Conservation (phyloP, 1,284 basidiomycete genomes). For the Tylopilus orsonianus region DNA sequence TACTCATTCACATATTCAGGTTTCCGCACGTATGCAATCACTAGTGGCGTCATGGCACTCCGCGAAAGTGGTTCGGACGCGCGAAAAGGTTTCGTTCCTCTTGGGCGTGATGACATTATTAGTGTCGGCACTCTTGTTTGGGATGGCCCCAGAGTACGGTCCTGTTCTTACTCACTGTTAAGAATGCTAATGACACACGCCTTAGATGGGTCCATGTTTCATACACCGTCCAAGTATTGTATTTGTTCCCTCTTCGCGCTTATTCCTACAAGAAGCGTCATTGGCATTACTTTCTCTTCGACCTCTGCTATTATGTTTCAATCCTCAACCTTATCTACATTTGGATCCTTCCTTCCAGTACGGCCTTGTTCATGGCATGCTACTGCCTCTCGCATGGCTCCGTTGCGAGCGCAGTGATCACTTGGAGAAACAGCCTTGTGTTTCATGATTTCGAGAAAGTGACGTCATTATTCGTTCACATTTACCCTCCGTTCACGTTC, state of each 20-base stretch:
- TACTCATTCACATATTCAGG: conserved; percentile 40
- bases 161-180: neutral
- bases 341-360: conserved; percentile 77
- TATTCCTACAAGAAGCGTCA: conserved; percentile 85
- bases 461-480: conserved; percentile 87
- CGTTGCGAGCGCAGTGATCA: conserved; percentile 90
- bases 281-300: conserved; percentile 95
- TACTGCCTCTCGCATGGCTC: conserved; percentile 88
- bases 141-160: conserved; percentile 72
- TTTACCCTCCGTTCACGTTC: conserved; percentile 85
- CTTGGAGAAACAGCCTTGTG: conserved; percentile 95
- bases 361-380: conserved; percentile 79
- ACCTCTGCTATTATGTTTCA: conserved; percentile 88
- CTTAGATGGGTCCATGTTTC: conserved; percentile 73
- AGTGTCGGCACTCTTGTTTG: conserved; percentile 80
- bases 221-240: conserved; percentile 73
- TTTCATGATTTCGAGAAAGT: conserved; percentile 95
- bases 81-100: conserved; percentile 90
- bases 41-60: conserved; percentile 83
- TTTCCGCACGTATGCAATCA: conserved; percentile 71
- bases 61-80: conserved; percentile 87
- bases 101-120: conserved; percentile 88
- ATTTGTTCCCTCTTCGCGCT: conserved; percentile 78
- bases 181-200: conserved; percentile 10
- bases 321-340: conserved; percentile 88